Percentiles rank a stretch among this genome's conserved stretches.
Evolutionary conservation across 768 basidiomycete genomes (phyloP).

Genomic region (Serpula lacrymans): DNA sequence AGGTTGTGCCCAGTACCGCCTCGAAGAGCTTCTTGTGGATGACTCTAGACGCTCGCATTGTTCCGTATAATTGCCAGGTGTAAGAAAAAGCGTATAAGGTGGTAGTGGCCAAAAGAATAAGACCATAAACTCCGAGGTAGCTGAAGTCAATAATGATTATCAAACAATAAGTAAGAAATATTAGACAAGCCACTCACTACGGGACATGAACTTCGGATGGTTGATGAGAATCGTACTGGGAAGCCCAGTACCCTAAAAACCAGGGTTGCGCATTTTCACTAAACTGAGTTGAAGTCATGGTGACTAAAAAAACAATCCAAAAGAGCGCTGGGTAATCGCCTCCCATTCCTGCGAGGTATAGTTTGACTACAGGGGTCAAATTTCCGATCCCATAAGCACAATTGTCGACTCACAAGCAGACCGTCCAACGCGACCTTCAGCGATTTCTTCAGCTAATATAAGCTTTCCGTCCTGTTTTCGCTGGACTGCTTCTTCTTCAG

Average conservation of each 20-base stretch:
- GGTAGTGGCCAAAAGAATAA: conserved; percentile 31
- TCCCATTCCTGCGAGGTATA: conserved; percentile 21
- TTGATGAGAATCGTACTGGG: conserved; percentile 34
- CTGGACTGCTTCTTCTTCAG: conserved; percentile 10
- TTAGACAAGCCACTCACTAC: conserved; percentile 24
- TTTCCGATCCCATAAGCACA: conserved; percentile 7
- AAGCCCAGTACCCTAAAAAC: conserved; percentile 45
- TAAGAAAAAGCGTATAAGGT: conserved; percentile 31
- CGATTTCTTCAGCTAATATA: conserved; percentile 63
- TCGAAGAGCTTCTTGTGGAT: conserved; percentile 52
- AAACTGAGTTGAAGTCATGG: conserved; percentile 20
- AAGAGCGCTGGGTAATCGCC: conserved; percentile 25
- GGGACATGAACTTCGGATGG: conserved; percentile 30
- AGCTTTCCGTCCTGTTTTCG: conserved; percentile 48
- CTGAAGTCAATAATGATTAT: conserved; percentile 24
- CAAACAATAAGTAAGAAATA: neutral
- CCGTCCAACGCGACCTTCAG: conserved; percentile 57
- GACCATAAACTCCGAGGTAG: conserved; percentile 44
- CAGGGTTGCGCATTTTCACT: conserved; percentile 30
- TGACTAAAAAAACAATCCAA: conserved; percentile 23
- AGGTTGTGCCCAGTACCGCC: conserved; percentile 55
- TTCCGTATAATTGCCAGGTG: conserved; percentile 43
- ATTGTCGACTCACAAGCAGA: conserved; percentile 30
- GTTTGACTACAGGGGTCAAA: conserved; percentile 28
- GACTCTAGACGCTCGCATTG: conserved; percentile 48